These are phyloP conservation scores for Cladorrhinum sp. DNA, from an alignment of 2,329 filamentous ascomycete species.

Conservation along the genomic window DNA sequence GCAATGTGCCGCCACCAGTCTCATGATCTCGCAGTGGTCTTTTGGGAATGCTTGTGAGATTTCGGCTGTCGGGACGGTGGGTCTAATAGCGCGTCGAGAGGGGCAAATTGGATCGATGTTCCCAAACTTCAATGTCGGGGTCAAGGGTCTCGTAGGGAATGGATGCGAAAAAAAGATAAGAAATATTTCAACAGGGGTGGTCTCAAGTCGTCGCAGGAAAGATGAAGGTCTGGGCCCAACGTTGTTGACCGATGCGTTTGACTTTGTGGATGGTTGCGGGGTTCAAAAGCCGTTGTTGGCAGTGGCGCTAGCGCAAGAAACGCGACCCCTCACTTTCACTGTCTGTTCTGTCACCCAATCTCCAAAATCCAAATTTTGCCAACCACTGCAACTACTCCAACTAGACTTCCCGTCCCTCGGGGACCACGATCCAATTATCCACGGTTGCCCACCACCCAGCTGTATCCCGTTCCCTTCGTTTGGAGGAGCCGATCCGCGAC, in stretches of 20 bases:
- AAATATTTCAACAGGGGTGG: neutral
- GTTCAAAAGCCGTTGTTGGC: neutral
- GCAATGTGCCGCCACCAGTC: slow-evolving; percentile 11
- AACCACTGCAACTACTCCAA: no score
- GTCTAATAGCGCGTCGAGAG: slow-evolving; percentile 9
- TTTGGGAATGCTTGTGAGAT: slow-evolving; percentile 1
- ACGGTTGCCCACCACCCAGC: neutral
- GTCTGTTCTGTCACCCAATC: no score
- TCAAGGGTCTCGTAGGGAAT: neutral
- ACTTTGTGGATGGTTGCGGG: neutral
- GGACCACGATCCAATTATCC: neutral
- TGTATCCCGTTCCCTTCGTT: neutral
- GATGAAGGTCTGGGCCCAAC: neutral
- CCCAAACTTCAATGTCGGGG: neutral
- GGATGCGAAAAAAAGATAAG: neutral
- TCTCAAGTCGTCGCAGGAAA: neutral
- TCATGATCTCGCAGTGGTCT: slow-evolving; percentile 24
- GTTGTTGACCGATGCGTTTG: neutral
- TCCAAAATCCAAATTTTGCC: no score
- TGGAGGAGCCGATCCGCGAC: neutral
- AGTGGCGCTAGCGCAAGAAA: no score
- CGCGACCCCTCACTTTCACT: no score
- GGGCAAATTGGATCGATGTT: slow-evolving; percentile 16
- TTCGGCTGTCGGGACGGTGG: slow-evolving; percentile 11
- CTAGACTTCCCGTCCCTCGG: neutral